Conservation (phyloP, 768 basidiomycete species). For the Lentinus tigrinus region DNA sequence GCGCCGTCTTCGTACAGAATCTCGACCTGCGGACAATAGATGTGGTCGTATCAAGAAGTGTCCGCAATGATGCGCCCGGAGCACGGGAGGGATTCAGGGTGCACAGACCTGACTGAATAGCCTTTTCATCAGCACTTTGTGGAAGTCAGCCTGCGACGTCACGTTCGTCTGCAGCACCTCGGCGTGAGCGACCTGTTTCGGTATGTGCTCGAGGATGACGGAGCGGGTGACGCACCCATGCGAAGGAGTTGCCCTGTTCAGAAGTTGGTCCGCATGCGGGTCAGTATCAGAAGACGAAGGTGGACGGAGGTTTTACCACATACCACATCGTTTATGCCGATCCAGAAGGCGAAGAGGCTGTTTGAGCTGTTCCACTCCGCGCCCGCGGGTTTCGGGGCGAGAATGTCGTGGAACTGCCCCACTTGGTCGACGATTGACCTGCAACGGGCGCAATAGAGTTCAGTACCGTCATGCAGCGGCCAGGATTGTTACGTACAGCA, state of each 20-base stretch:
- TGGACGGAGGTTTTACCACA: constrained; percentile 24
- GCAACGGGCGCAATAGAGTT: not conserved
- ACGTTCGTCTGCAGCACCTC: constrained; percentile 31
- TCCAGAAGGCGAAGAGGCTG: constrained; percentile 37
- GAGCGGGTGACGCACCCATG: constrained; percentile 36
- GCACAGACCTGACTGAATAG: constrained; percentile 33
- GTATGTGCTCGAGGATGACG: not conserved
- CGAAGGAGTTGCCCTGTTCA: constrained; percentile 46
- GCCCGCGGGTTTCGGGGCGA: constrained; percentile 31
- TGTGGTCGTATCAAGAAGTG: constrained; percentile 22
- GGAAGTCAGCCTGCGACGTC: constrained; percentile 33
- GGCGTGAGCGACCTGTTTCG: not conserved
- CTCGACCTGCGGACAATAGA: constrained; percentile 39
- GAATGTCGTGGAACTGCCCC: constrained; percentile 31
- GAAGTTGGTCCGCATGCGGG: constrained; percentile 1
- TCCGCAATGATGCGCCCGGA: constrained; percentile 29
- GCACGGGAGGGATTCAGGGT: not conserved
- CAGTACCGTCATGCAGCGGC: not conserved
- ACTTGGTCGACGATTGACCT: constrained; percentile 38
- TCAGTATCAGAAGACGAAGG: not conserved
- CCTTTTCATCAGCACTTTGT: constrained; percentile 31
- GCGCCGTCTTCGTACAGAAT: constrained; percentile 44
- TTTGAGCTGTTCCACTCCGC: constrained; percentile 33
- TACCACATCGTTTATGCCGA: constrained; percentile 39
- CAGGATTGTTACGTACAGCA: constrained; percentile 27